phyloP scores from a whole-genome alignment of 202 grass and related monocot species.

The Saccharum hybrid region DNA sequence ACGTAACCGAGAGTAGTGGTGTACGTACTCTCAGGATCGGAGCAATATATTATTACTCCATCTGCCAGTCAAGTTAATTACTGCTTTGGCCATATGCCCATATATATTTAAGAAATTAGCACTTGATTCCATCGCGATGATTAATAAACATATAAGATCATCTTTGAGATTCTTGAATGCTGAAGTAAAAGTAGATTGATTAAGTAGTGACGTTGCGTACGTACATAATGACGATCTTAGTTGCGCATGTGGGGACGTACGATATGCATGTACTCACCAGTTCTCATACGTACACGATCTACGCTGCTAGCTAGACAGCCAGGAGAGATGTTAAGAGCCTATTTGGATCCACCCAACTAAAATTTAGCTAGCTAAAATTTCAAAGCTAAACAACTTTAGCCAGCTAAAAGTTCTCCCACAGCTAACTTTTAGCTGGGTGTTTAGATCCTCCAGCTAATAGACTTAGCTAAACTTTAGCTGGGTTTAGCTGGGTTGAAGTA shows the following conservation, averaged over 20 bases:
- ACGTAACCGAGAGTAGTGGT: neutral
- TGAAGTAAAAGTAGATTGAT: too few relatives aligned
- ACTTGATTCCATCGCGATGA: constrained; percentile 9
- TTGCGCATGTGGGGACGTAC: neutral
- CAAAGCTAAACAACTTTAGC: too few relatives aligned
- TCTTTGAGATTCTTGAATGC: neutral
- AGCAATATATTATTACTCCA: neutral
- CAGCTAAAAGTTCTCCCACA: too few relatives aligned
- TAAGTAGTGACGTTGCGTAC: too few relatives aligned
- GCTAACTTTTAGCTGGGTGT: too few relatives aligned
- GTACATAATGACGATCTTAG: neutral
- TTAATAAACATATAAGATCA: neutral
- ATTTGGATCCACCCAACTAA: too few relatives aligned
- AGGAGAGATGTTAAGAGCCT: too few relatives aligned
- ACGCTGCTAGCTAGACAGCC: neutral
- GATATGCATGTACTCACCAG: too few relatives aligned
- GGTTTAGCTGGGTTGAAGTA: too few relatives aligned
- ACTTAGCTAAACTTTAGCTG: too few relatives aligned
- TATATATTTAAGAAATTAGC: neutral
- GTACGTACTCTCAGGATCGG: neutral
- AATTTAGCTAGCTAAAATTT: too few relatives aligned
- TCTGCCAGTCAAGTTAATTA: constrained; percentile 30
- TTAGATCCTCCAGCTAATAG: too few relatives aligned
- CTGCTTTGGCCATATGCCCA: neutral
- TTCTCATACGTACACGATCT: neutral